Percentiles rank a stretch among this genome's conserved stretches.
Evolutionary conservation across 1,284 basidiomycete genomes (phyloP).

Genomic region (Prillingera fragicola): DNA sequence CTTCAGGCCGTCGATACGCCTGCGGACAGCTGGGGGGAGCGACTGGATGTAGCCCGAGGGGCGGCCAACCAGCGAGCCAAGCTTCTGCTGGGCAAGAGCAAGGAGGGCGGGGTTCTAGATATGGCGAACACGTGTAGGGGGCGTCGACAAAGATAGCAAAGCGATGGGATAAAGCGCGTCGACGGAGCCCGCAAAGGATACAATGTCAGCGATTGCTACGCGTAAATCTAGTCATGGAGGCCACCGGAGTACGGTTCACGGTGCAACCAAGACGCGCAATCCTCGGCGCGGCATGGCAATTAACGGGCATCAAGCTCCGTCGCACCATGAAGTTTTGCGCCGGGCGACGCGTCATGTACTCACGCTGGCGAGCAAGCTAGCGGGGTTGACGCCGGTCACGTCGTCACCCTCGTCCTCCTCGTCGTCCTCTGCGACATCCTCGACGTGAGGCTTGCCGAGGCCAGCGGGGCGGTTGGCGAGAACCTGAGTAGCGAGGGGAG

Average conservation of each 20-base stretch:
- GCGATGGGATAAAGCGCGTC: too few species aligned
- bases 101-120: constrained; percentile 54
- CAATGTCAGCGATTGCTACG: too few species aligned
- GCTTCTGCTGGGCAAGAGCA: constrained; percentile 59
- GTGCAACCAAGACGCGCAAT: too few species aligned
- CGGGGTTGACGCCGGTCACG: constrained; percentile 48
- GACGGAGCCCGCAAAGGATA: too few species aligned
- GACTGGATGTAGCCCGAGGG: constrained; percentile 83
- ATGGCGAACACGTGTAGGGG: too few species aligned
- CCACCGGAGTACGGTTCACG: too few species aligned
- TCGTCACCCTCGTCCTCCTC: constrained; percentile 50
- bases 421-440: constrained; percentile 59
- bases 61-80: constrained; percentile 65
- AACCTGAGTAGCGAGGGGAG: constrained; percentile 64
- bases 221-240: too few species aligned
- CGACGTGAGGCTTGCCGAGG: constrained; percentile 65
- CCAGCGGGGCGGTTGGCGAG: constrained; percentile 56
- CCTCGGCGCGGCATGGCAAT: too few species aligned
- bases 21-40: constrained; percentile 74
- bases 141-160: too few species aligned
- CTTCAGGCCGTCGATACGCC: constrained; percentile 85
- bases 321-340: too few species aligned
- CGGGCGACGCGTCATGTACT: too few species aligned
- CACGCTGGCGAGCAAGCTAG: constrained; percentile 46
- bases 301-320: too few species aligned